Evolutionary conservation across 805 yeast species (phyloP), one percentile per base, ranked within the genome.

Genomic region (Candida silvicultrix): DNA sequence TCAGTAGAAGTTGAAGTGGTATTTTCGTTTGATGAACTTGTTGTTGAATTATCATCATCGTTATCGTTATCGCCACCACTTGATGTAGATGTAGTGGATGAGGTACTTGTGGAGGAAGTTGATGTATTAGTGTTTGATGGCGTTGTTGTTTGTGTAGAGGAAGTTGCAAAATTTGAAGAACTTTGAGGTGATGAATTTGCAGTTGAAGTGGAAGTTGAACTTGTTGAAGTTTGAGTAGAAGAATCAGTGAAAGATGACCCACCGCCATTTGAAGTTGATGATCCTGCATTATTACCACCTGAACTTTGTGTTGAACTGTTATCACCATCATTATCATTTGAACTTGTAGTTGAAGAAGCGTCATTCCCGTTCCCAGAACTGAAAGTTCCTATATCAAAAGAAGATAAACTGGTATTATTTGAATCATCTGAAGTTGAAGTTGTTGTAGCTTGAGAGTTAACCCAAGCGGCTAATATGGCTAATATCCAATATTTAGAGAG

Each of bases 191-290:
- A 48, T 10, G 56, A 44, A 19, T 38, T 35, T 1, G 44, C 36
- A 10, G 40, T 20, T 16, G 52, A 38, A 20, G 58, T 51, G 31
- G 48, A 45, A 28, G 56, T 51, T 5, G 55, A 50, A 23, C 35
- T 18, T 15, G 35, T 15, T 31, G 35, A 14, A 15, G 18, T 31
- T 15, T 31, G 16, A 15, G 35, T n/a, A 15, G 18, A 5, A 15
- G 16, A 15, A 15, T 14, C 18, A 31, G 5, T 31, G 18, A 5
- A 16, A 11, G 5, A 29, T 29, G 14, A 29, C 5, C 15, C 15
- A 29, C 14, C 14, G 5, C 32, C 32, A 29, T 9, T 14, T 11
- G 32, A 29, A 29, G 32, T 29, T 29, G 32, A 29, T 7, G 28
- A 23, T 23, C n/a, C n/a, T n/a, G n/a, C n/a, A n/a, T n/a, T n/a